phyloP scores from a whole-genome alignment of 495 filamentous ascomycete species.

The Rhypophila decipiens region DNA sequence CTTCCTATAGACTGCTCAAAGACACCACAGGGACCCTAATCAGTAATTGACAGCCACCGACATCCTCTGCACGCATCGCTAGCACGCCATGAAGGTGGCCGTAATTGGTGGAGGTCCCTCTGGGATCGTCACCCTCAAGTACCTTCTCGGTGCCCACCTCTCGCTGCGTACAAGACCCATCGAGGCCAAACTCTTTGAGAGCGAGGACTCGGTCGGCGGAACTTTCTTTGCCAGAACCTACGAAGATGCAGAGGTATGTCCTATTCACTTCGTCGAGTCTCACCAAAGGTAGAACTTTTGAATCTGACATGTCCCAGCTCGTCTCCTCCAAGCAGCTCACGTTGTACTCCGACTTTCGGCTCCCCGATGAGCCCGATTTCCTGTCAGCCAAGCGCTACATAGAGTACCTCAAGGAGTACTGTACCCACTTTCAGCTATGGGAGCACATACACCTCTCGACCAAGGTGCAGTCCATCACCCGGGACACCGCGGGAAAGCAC shows the following conservation, averaged over 20 bases:
- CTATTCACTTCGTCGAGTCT: too few relatives aligned
- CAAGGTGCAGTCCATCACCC: constrained; percentile 16
- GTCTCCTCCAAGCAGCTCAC: constrained; percentile 38
- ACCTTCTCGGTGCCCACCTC: constrained; percentile 28
- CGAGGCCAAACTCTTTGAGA: constrained; percentile 26
- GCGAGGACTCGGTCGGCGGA: constrained; percentile 20
- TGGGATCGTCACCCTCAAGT: constrained; percentile 41
- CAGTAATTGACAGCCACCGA: too few relatives aligned
- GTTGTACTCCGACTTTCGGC: constrained; percentile 35
- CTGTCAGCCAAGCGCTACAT: constrained; percentile 25
- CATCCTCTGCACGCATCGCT: too few relatives aligned
- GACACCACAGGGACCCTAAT: too few relatives aligned
- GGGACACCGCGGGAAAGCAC: constrained; percentile 18
- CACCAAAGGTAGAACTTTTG: neutral
- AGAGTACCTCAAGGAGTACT: constrained; percentile 35
- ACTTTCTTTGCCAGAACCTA: constrained; percentile 28
- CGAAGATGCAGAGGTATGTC: constrained; percentile 28
- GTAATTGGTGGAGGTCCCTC: constrained; percentile 41
- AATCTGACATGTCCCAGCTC: constrained; percentile 16
- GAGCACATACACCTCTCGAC: constrained; percentile 31
- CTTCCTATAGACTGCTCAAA: too few relatives aligned
- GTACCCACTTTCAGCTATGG: constrained; percentile 32
- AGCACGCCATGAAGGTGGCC: constrained; percentile 25
- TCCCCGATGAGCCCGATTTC: constrained; percentile 27
- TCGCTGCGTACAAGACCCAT: constrained; percentile 24